Evolutionary conservation across 805 yeast species (phyloP), one percentile per base, ranked within the genome.

Genomic region (Yarrowia alimentaria): DNA sequence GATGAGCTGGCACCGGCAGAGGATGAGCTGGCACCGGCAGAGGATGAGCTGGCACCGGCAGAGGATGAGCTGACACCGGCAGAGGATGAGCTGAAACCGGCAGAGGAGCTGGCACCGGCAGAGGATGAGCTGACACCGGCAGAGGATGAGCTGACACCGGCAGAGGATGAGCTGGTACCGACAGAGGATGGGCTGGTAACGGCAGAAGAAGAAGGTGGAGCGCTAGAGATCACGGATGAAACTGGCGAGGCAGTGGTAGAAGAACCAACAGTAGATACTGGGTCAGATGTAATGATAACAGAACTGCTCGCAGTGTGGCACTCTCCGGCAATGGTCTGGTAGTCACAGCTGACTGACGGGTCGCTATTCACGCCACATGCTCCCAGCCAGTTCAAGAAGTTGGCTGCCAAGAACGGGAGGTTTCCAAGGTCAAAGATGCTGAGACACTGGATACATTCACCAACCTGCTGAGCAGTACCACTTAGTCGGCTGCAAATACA

Each of bases 401-500:
- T 18, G 8, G 22, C 37, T 6, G 16, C 22, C 17, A 20, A 16
- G 14, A 18, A 12, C 4, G 37, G 22, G 10, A 32, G 17, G 16
- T n/a, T 20, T 7, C 37, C 25, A 18, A 32, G 37, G 12, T 20
- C 25, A 12, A 32, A 19, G 11, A 20, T 4, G 7, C 25, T 33
- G 16, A 33, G 24, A 19, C 38, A 33, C 38, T 33, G 22, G 38
- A 33, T 21, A 21, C 38, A 33, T 5, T 19, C 25, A n/a, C 25
- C 38, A 19, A 33, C 38, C 3, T 11, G 14, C 14, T 21, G 24
- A 6, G 25, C 38, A 9, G 38, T 21, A 5, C 10, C 11, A 11
- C 17, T 24, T 16, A 33, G 4, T 33, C 38, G 17, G 12, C 19
- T n/a, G 17, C 38, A 33, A n/a, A 33, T 21, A 12, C 38, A 33